Percentiles rank a stretch among this genome's conserved stretches.
Evolutionary conservation across 306 rosid genomes (phyloP).

Genomic region (Canavalia gladiata): DNA sequence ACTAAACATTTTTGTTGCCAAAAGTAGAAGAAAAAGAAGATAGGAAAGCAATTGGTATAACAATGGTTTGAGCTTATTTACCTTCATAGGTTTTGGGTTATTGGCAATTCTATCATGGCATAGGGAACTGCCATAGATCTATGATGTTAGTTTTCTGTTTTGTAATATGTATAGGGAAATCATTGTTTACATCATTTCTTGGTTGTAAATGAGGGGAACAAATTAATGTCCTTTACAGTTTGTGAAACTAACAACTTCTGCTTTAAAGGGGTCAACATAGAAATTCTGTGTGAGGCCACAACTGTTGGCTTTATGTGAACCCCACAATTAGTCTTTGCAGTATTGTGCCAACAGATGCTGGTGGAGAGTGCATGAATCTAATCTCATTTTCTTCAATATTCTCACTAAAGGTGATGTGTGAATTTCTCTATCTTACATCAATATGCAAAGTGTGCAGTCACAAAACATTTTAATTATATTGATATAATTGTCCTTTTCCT

Average conservation of each 20-base stretch:
- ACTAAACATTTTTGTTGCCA: slow-evolving; percentile 27
- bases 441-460: too few species aligned
- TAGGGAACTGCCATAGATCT: slow-evolving; percentile 45
- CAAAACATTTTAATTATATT: too few species aligned
- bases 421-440: too few species aligned
- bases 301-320: too few species aligned
- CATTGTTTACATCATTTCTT: slow-evolving; percentile 25
- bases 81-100: slow-evolving; percentile 42
- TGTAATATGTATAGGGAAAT: slow-evolving; percentile 35
- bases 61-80: slow-evolving; percentile 43
- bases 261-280: neutral
- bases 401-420: too few species aligned
- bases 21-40: neutral
- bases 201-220: slow-evolving; percentile 35
- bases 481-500: too few species aligned
- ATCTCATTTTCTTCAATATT: too few species aligned
- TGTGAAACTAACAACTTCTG: slow-evolving; percentile 8
- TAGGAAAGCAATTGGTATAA: slow-evolving; percentile 45
- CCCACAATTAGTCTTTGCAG: too few species aligned
- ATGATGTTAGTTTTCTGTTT: slow-evolving; percentile 40
- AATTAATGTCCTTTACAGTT: slow-evolving; percentile 28
- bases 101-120: slow-evolving; percentile 46
- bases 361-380: too few species aligned
- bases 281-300: too few species aligned
- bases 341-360: too few species aligned